Evolutionary conservation across 1,139 yeast genomes (phyloP).

Genomic region (Suhomyces yuchorum): DNA sequence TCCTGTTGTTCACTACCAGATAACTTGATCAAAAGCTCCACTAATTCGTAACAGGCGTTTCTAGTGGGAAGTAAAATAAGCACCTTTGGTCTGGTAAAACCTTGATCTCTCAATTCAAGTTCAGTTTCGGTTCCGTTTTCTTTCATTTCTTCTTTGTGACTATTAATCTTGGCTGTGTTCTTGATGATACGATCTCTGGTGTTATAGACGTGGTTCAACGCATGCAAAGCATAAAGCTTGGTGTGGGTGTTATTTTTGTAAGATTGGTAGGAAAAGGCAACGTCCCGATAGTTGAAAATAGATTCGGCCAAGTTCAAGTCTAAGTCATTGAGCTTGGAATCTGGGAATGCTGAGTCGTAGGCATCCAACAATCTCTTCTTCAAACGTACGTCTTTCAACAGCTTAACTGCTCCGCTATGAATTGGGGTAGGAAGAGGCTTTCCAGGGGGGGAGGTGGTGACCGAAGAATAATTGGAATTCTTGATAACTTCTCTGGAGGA

Average conservation of each 20-base stretch:
- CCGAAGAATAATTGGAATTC: conserved; percentile 26
- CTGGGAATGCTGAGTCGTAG: conserved; percentile 22
- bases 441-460: conserved; percentile 37
- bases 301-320: conserved; percentile 51
- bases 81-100: conserved; percentile 91
- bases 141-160: conserved; percentile 45
- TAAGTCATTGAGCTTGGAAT: conserved; percentile 18
- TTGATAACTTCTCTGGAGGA: conserved; percentile 19
- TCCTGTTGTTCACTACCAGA: conserved; percentile 78
- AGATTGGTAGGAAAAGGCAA: conserved; percentile 57
- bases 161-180: conserved; percentile 62
- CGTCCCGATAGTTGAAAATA: conserved; percentile 72
- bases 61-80: conserved; percentile 84
- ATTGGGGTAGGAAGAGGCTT: conserved; percentile 15
- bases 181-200: conserved; percentile 81
- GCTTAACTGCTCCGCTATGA: conserved; percentile 1
- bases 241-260: conserved; percentile 54
- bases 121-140: conserved; percentile 32
- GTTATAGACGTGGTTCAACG: conserved; percentile 79
- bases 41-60: conserved; percentile 70
- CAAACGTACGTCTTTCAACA: conserved; percentile 20
- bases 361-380: conserved; percentile 38
- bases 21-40: conserved; percentile 61
- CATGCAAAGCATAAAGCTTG: conserved; percentile 68
- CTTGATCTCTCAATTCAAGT: conserved; percentile 82